Base-by-base conservation (phyloP, 2,329 filamentous ascomycete genomes). In the Daldinia sp. region DNA sequence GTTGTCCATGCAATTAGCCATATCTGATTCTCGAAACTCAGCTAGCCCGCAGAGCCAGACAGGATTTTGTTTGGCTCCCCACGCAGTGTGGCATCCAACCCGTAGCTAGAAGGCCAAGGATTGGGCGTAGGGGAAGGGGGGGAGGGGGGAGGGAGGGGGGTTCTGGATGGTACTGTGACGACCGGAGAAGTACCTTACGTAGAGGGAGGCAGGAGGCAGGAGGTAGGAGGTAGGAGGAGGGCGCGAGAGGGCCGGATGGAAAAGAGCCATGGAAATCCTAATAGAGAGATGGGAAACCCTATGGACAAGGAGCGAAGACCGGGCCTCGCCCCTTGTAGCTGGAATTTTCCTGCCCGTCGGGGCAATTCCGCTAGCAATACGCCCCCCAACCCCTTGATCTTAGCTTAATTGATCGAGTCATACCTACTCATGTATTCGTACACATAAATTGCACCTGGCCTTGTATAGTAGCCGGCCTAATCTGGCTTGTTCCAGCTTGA, bases 321-420 rank as follows among this genome's bases (percentile, higher is more conserved):
- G 35, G 65, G 65, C n/a, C 29, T 41, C 39, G 48, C 59, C 68
- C 70, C 70, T 67, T 71, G 70, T 65, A 68, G 69, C 64, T 72
- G 68, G 66, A 68, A 63, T 70, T 67, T 68, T 64, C 57, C 67
- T 71, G 70, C 66, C 70, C 63, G 43, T 66, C 66, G 66, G 57
- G 65, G 63, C 64, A 69, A 72, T 69, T 66, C 67, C 64, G 66
- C 63, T 61, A 68, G 53, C 30, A 64, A 53, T 48, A 68, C 58
- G 34, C 59, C 59, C 52, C 32, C 50, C 27, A 43, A 34, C 52
- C 58, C 54, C 64, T 58, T 61, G 55, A 50, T 45, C 59, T 47
- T 48, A 35, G 49, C 49, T 58, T 27, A 30, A 50, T 41, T 52
- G 23, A 50, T 47, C 55, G 10, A 49, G 27, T 35, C 47, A 37